phyloP scores from a whole-genome alignment of 768 basidiomycete species.

The Dioszegia aurantiaca region DNA sequence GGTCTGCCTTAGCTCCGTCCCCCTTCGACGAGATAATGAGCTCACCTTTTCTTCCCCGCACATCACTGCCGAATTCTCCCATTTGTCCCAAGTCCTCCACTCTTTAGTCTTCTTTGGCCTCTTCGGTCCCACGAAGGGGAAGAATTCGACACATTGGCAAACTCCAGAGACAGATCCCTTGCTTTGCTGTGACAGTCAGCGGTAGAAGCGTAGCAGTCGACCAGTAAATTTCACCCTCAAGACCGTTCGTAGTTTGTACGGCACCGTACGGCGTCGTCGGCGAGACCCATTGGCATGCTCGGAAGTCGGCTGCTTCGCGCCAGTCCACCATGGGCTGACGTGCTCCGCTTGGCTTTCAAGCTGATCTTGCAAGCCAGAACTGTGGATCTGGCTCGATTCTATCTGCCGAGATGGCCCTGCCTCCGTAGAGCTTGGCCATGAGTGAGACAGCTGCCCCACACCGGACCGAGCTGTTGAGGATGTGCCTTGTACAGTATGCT shows the following conservation, averaged over 20 bases:
- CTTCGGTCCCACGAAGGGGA: slow-evolving; percentile 10
- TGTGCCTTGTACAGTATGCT: too few species aligned
- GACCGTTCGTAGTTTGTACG: background rate
- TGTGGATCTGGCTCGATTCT: too few species aligned
- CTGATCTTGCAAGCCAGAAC: too few species aligned
- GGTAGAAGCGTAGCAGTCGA: too few species aligned
- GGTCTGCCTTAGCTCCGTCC: background rate
- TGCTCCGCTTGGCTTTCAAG: too few species aligned
- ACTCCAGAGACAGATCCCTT: background rate
- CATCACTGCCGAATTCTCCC: background rate
- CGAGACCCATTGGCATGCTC: background rate
- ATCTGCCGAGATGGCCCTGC: too few species aligned
- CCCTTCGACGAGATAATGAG: background rate
- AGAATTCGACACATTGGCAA: slow-evolving; percentile 7
- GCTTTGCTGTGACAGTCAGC: too few species aligned
- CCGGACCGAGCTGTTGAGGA: too few species aligned
- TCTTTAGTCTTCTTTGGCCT: background rate
- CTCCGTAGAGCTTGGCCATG: too few species aligned
- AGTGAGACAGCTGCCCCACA: too few species aligned
- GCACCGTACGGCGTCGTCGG: background rate
- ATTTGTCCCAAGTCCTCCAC: background rate
- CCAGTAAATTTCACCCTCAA: too few species aligned
- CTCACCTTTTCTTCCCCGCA: slow-evolving; percentile 3
- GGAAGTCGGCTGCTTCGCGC: background rate
- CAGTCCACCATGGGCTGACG: slow-evolving; percentile 11